Evolutionary conservation across 106 monocot genomes (phyloP), one percentile per base, ranked within the genome.

Genomic region (Dioscorea dumetorum): DNA sequence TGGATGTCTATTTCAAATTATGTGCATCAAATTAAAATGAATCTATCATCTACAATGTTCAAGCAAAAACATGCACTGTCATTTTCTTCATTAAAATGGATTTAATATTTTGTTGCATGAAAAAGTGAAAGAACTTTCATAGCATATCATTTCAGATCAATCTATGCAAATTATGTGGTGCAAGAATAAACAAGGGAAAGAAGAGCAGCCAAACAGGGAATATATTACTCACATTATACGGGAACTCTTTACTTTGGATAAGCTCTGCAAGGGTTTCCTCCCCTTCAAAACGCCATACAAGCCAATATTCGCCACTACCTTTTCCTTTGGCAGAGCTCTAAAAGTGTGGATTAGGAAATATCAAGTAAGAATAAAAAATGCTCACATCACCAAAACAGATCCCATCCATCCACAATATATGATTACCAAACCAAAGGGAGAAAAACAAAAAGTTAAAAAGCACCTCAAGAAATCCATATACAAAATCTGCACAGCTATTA

Each of bases 401-500:
- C 41, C 41, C 8, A 31, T 33, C 24, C 31, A 18, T 19, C 9
- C 56, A 62, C n/a, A 20, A 35, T 12, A 2, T 8, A 19, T 49
- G 48, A 58, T 23, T 1, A 64, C 22, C 12, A 58, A 19, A 56
- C 13, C 17, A 57, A 4, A 9, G 2, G 11, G 10, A 10, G 52
- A 34, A 19, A 19, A 24, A 53, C 21, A 24, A 63, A 19, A 12
- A 54, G 54, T 19, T 54, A 17, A 54, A 9, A 20, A 57, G 58
- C 61, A 95, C 95, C 91, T 95, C 95, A 50, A 83, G 88, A 67
- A 95, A 95, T 41, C 95, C 91, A 62, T 91, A 95, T n/a, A 91
- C 75, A 64, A 91, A 95, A 75, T 91, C 85, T 3, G 95, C 88
- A 72, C 95, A 95, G 75, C 95, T 95, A 57, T 49, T 80, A 22